Evolutionary conservation across 2,329 filamentous ascomycete genomes (phyloP), one percentile per base, ranked within the genome.

Genomic region (Gnomoniopsis smithogilvyi): DNA sequence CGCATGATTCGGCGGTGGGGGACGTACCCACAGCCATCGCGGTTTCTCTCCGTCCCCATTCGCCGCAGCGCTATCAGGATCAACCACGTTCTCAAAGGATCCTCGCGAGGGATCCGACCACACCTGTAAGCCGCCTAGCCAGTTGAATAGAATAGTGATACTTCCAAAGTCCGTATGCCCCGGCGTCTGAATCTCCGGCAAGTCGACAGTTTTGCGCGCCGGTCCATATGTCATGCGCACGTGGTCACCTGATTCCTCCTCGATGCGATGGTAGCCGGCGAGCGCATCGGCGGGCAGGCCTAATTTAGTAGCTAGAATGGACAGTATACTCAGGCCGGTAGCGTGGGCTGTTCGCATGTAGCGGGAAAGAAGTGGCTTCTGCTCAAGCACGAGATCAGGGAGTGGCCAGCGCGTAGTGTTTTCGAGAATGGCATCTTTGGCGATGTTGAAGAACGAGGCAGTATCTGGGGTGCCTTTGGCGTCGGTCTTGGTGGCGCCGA

Each of bases 91-190:
- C 17, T 49, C 52, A 24, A 62, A 62, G 48, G 26, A 17, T 22
- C 56, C 60, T 17, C 60, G 50, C 14, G 60, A 55, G 10, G 60
- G 56, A 33, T 62, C 60, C 2, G 60, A 62, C 60, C 60, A 62
- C 8, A 76, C 69, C 58, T 76, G 74, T 33, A 76, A 63, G 2
- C 74, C 74, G 2, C 73, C 72, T 1, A 76, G 66, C 45, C 67
- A 67, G 52, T 74, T 76, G 62, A 76, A 75, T 12, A 76, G 66
- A 7, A 75, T 63, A 1, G 72, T 75, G n/a, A 76, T 59, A 49
- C 64, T 69, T 24, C 73, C 74, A 34, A 73, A 73, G 62, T 76
- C 74, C 0, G 73, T 76, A 52, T 76, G 74, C 30, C 68, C 62
- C 0, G 54, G 54, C 4, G 60, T 63, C 54, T 61, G 58, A 55